Evolutionary conservation across 192 early-diverging fungal genomes (phyloP).

Genomic region (Entomortierella parvispora): DNA sequence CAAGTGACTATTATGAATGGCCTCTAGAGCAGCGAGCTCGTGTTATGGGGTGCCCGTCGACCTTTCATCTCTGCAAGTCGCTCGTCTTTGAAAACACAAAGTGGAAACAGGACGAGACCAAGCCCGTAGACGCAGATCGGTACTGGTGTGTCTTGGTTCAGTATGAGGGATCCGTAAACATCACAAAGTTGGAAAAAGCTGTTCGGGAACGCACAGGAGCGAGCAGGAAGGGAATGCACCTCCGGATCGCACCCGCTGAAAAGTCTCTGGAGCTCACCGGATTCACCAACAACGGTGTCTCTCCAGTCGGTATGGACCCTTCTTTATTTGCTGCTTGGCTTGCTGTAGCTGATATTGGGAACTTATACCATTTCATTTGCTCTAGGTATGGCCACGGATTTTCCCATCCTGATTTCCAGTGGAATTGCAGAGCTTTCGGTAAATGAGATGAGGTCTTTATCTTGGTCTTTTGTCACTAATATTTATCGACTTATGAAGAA

Average conservation of each 20-base stretch:
- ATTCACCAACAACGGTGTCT: constrained; percentile 73
- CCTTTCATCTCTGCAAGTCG: constrained; percentile 88
- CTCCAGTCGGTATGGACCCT: constrained; percentile 67
- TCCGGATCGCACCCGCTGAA: constrained; percentile 74
- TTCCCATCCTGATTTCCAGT: constrained; percentile 34
- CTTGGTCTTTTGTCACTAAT: too few relatives aligned
- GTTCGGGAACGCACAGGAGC: constrained; percentile 44
- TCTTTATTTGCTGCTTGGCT: background rate
- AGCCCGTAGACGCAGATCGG: constrained; percentile 45
- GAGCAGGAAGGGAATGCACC: constrained; percentile 82
- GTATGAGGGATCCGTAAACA: constrained; percentile 48
- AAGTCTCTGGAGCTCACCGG: constrained; percentile 79
- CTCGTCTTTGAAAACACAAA: constrained; percentile 92
- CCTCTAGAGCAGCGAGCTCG: constrained; percentile 75
- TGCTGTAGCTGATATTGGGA: background rate
- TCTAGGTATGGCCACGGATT: constrained; percentile 33
- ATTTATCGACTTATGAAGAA: background rate
- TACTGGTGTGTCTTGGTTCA: constrained; percentile 54
- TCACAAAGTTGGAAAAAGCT: constrained; percentile 50
- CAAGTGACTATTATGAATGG: constrained; percentile 84
- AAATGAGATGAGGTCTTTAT: background rate
- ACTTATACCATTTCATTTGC: background rate
- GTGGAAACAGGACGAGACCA: constrained; percentile 60
- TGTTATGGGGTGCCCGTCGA: constrained; percentile 70
- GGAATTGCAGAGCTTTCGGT: constrained; percentile 33